Percentiles rank a stretch among this genome's conserved stretches.
Evolutionary conservation across 805 yeast genomes (phyloP).

Genomic region (Myxozyma sirexii): DNA sequence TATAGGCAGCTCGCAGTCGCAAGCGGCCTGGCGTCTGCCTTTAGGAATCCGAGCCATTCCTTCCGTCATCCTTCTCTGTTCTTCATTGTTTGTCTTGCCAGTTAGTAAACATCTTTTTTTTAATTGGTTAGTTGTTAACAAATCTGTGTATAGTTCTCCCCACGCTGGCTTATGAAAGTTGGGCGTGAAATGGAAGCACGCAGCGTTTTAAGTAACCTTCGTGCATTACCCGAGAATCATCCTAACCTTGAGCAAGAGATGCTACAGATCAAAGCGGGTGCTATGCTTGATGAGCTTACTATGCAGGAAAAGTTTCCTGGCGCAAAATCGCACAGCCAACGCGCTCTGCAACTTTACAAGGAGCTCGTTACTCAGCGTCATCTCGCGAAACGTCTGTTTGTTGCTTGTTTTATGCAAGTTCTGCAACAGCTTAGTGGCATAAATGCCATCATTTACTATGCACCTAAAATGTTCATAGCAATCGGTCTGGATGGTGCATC

Average conservation of each 20-base stretch:
- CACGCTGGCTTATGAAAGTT: conserved; percentile 48
- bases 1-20: conserved; percentile 40
- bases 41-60: conserved; percentile 54
- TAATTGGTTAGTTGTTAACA: too few relatives aligned
- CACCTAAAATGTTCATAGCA: conserved; percentile 50
- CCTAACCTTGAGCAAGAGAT: conserved; percentile 32
- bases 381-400: conserved; percentile 25
- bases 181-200: conserved; percentile 38
- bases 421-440: conserved; percentile 47
- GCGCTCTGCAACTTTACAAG: conserved; percentile 18
- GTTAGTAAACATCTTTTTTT: neutral
- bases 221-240: conserved; percentile 29
- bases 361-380: conserved; percentile 24
- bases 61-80: conserved; percentile 48
- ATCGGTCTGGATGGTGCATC: conserved; percentile 55
- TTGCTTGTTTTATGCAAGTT: conserved; percentile 33
- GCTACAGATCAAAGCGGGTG: conserved; percentile 38
- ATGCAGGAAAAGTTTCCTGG: conserved; percentile 31
- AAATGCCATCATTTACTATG: conserved; percentile 53
- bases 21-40: conserved; percentile 50
- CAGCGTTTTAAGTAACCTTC: conserved; percentile 33
- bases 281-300: conserved; percentile 35
- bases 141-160: conserved; percentile 41
- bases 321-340: conserved; percentile 18
- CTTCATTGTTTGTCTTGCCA: conserved; percentile 50